Evolutionary conservation across 805 yeast species (phyloP).

Genomic region (Kodamaea leandrae): DNA sequence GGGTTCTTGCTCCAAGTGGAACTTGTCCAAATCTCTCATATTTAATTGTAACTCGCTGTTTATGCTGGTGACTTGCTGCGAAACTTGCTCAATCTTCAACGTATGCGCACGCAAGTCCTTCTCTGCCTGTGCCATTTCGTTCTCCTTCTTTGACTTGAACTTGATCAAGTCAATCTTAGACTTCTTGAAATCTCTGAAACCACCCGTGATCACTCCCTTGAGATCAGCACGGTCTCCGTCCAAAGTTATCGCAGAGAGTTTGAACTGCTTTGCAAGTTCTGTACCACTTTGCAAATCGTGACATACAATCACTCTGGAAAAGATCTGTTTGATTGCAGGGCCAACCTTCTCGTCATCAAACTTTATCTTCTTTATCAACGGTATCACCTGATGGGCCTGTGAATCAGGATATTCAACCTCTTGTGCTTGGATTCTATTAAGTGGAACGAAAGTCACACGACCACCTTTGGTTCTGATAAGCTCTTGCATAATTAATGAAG

Average conservation of each 20-base stretch:
- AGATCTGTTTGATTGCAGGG: conserved; percentile 73
- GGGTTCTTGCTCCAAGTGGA: conserved; percentile 43
- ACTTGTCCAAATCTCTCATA: conserved; percentile 42
- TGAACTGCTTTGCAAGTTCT: conserved; percentile 57
- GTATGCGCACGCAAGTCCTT: conserved; percentile 39
- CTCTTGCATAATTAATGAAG: conserved; percentile 74
- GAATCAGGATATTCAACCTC: conserved; percentile 57
- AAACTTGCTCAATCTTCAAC: conserved; percentile 40
- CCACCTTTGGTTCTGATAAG: conserved; percentile 69
- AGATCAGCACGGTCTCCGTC: conserved; percentile 90
- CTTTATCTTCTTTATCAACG: conserved; percentile 72
- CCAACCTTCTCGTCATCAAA: conserved; percentile 51
- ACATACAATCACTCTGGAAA: conserved; percentile 78
- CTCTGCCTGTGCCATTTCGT: conserved; percentile 42
- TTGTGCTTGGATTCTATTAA: conserved; percentile 57
- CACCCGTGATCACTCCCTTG: conserved; percentile 85
- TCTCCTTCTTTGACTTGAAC: conserved; percentile 49
- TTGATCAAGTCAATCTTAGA: conserved; percentile 73
- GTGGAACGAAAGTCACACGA: conserved; percentile 86
- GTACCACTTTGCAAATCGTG: conserved; percentile 65
- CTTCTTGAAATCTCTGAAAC: conserved; percentile 65
- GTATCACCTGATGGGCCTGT: conserved; percentile 59
- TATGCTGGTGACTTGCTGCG: conserved; percentile 49
- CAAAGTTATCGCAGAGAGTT: conserved; percentile 75
- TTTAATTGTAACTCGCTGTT: conserved; percentile 43